phyloP scores from a whole-genome alignment of 2,329 filamentous ascomycete species.

The Zymoseptoria crescenta region DNA sequence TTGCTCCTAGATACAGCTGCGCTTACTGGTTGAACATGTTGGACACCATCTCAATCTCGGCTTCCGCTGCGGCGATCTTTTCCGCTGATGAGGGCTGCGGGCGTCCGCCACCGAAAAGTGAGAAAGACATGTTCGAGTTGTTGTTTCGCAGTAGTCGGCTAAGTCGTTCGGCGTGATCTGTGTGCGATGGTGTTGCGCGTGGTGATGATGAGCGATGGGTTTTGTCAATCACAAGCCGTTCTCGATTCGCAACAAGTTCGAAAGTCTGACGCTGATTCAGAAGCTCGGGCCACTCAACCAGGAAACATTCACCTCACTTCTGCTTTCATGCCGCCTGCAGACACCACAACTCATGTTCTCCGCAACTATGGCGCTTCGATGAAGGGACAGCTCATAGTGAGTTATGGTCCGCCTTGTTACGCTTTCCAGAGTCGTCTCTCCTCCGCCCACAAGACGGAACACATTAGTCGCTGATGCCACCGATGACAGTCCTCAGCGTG shows the following conservation, averaged over 20 bases:
- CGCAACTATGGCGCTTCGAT: not conserved
- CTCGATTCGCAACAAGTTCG: not conserved
- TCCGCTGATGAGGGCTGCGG: conserved; percentile 89
- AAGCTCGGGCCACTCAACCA: conserved; percentile 3
- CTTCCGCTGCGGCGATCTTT: conserved; percentile 94
- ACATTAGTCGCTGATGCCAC: not conserved
- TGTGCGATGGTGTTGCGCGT: not conserved
- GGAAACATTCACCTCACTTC: conserved; percentile 1
- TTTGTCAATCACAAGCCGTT: not conserved
- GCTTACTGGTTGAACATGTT: conserved; percentile 95
- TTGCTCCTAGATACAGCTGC: not conserved
- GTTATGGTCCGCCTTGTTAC: conserved; percentile 12
- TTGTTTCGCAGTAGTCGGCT: not conserved
- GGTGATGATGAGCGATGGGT: conserved; percentile 1
- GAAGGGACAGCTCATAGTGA: too few relatives aligned
- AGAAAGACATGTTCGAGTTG: conserved; percentile 53
- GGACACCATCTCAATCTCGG: conserved; percentile 93
- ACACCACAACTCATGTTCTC: not conserved
- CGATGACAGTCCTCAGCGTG: not conserved
- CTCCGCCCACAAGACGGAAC: conserved; percentile 21
- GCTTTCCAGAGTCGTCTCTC: conserved; percentile 23
- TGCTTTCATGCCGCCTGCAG: not conserved
- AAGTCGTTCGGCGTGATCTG: not conserved
- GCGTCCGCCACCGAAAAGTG: conserved; percentile 56
- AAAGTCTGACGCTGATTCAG: conserved; percentile 1